A percentile compares a stretch with the other conserved stretches of the same genome.
phyloP scores from a whole-genome alignment of 1,284 basidiomycete species.

The Puccinia triticina region DNA sequence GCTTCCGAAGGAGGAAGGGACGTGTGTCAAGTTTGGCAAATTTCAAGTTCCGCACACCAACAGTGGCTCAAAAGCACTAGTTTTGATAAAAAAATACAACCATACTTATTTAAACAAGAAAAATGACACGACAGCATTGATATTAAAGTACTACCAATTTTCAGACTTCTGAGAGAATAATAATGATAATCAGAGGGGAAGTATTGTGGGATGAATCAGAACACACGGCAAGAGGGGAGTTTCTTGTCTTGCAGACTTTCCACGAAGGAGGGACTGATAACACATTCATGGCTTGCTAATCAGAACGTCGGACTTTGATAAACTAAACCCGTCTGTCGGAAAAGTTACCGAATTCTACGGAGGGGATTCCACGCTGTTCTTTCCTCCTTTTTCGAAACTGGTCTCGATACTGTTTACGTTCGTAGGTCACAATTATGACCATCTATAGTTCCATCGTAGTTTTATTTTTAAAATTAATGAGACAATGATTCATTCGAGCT shows the following conservation, averaged over 20 bases:
- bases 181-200: background rate
- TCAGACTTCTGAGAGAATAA: background rate
- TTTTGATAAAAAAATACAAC: too few relatives aligned
- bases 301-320: background rate
- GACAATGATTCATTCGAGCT: background rate
- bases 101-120: too few relatives aligned
- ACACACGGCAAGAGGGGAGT: background rate
- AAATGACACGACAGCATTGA: too few relatives aligned
- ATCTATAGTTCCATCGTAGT: background rate
- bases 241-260: background rate
- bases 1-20: too few relatives aligned
- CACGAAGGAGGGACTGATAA: too few relatives aligned
- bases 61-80: too few relatives aligned
- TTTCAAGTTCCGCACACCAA: too few relatives aligned
- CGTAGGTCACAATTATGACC: constrained; percentile 23
- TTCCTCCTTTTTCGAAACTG: constrained; percentile 15
- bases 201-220: background rate
- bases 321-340: background rate
- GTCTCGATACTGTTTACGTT: constrained; percentile 21
- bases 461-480: background rate
- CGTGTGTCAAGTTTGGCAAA: too few relatives aligned
- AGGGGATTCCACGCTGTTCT: background rate
- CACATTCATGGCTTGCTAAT: background rate
- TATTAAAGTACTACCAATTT: background rate
- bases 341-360: background rate